phyloP scores from a whole-genome alignment of 495 filamentous ascomycete species.

The Viridothelium virens region DNA sequence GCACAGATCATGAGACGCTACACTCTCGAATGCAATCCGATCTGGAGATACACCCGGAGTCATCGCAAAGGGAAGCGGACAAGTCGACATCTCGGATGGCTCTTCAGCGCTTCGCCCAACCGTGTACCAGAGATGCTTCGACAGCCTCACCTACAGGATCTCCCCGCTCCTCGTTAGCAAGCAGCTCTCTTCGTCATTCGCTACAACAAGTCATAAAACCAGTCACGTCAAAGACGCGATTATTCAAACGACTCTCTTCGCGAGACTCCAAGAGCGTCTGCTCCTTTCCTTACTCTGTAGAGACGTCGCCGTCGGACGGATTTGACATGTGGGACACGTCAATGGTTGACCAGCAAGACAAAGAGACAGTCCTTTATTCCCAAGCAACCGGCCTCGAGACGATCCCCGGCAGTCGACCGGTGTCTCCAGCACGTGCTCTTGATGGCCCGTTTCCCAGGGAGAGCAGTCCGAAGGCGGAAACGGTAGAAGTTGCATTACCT shows the following conservation, averaged over 20 bases:
- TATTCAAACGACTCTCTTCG: conserved; percentile 21
- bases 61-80: neutral
- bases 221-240: conserved; percentile 27
- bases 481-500: conserved; percentile 17
- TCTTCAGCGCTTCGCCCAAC: neutral
- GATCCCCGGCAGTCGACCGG: conserved; percentile 50
- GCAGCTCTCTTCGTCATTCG: conserved; percentile 14
- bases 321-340: conserved; percentile 67
- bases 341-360: conserved; percentile 49
- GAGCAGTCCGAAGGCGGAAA: conserved; percentile 12
- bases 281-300: conserved; percentile 21
- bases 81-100: neutral
- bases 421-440: conserved; percentile 32
- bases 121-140: neutral
- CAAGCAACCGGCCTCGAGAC: conserved; percentile 47
- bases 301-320: conserved; percentile 38
- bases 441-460: conserved; percentile 29
- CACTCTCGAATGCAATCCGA: conserved; percentile 4
- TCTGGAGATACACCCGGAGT: neutral
- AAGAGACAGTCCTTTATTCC: conserved; percentile 45
- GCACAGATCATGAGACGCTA: neutral
- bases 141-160: neutral
- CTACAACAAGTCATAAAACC: conserved; percentile 27
- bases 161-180: neutral
- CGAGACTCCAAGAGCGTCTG: conserved; percentile 20